These are phyloP conservation scores for Luvunga scandens DNA, from an alignment of 345 rosid species.

Conservation along the genomic window DNA sequence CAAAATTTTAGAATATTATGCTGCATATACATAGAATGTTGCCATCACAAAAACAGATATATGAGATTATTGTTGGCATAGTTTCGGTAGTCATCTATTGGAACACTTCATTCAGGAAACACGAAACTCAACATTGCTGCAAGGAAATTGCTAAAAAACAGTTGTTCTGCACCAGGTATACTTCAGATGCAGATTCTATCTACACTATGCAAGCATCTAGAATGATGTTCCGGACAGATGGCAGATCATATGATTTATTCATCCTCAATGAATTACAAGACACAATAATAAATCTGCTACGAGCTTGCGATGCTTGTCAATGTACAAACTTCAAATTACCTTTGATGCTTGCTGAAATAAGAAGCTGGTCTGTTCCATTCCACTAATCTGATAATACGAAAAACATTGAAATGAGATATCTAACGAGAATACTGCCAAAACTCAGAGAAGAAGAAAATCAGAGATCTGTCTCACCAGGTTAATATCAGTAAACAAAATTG, in stretches of 20 bases:
- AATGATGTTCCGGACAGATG: background rate
- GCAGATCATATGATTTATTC: background rate
- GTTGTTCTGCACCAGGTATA: background rate
- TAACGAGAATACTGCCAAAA: constrained; percentile 4
- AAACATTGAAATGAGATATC: constrained; percentile 4
- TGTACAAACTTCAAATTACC: constrained; percentile 40
- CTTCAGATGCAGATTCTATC: constrained; percentile 9
- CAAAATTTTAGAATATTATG: background rate
- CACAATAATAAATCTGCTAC: background rate
- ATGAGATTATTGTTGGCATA: background rate
- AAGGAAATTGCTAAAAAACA: background rate
- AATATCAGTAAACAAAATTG: constrained; percentile 74
- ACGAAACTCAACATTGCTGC: background rate
- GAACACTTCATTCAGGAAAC: background rate
- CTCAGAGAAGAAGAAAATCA: background rate
- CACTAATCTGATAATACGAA: constrained; percentile 71
- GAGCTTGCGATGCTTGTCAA: background rate
- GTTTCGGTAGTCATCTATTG: background rate
- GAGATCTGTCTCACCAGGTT: constrained; percentile 61
- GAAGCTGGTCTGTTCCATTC: constrained; percentile 98
- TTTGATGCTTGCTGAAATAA: constrained; percentile 97
- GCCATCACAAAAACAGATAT: background rate
- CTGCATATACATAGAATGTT: background rate
- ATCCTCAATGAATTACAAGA: background rate
- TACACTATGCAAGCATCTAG: background rate